Conservation (phyloP, 2,329 filamentous ascomycete species). For the Anisogramma anomala region DNA sequence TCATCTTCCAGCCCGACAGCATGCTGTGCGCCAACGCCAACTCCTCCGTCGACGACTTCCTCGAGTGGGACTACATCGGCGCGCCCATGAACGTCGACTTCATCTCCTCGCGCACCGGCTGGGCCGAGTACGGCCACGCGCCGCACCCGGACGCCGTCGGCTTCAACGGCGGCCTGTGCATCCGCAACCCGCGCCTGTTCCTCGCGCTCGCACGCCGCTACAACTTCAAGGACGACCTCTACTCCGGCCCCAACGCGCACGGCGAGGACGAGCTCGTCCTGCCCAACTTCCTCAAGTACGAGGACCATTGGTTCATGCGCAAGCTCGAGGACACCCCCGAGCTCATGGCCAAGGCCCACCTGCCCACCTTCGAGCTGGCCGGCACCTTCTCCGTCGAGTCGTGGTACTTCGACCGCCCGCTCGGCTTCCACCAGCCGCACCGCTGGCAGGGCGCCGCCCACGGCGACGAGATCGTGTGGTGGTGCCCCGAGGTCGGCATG, state of each 20-base stretch:
- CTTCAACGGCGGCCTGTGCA: conserved; percentile 24
- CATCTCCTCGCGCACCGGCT: background rate
- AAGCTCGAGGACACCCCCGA: conserved; percentile 15
- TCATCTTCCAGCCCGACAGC: conserved; percentile 28
- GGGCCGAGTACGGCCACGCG: background rate
- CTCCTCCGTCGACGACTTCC: conserved; percentile 23
- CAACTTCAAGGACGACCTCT: conserved; percentile 1
- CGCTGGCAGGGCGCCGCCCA: conserved; percentile 17
- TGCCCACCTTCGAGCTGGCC: conserved; percentile 17
- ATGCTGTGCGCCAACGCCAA: conserved; percentile 25
- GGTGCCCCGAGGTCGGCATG: conserved; percentile 21
- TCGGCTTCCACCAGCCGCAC: conserved; percentile 20
- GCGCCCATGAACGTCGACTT: conserved; percentile 19
- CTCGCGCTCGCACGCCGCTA: conserved; percentile 11
- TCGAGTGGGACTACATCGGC: conserved; percentile 25
- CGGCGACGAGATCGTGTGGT: conserved; percentile 18
- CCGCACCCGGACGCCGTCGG: conserved; percentile 11
- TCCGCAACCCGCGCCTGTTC: conserved; percentile 21
- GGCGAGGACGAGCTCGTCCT: background rate
- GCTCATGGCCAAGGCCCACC: conserved; percentile 2
- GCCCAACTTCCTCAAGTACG: conserved; percentile 9
- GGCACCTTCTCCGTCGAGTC: conserved; percentile 19
- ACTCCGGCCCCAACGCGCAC: background rate
- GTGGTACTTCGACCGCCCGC: conserved; percentile 16
- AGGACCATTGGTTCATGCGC: conserved; percentile 20